phyloP scores from a whole-genome alignment of 176 grass and related monocot species.

The Lolium perenne region DNA sequence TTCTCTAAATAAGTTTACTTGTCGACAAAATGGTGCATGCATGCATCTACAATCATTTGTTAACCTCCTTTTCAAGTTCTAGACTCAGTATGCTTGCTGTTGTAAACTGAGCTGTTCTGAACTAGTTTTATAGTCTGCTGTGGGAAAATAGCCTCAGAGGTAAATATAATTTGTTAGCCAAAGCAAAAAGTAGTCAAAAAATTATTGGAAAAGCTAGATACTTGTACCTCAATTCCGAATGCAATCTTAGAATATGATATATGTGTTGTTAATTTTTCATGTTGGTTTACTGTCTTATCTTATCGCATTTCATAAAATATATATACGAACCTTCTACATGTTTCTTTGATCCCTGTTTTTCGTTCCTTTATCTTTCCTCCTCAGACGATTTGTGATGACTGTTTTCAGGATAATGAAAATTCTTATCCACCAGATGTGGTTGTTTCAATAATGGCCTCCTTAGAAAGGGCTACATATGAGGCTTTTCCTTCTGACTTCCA shows the following conservation, averaged over 20 bases:
- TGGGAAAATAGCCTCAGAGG: background rate
- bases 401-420: conserved; percentile 67
- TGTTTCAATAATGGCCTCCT: conserved; percentile 70
- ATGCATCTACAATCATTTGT: conserved; percentile 17
- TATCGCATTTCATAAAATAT: conserved; percentile 4
- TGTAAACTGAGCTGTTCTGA: background rate
- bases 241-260: conserved; percentile 7
- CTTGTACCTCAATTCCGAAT: background rate
- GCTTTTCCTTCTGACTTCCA: conserved; percentile 65
- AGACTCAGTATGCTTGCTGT: background rate
- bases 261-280: conserved; percentile 5
- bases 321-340: background rate
- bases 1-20: conserved; percentile 23
- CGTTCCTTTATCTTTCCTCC: background rate
- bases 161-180: background rate
- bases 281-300: conserved; percentile 7
- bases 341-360: conserved; percentile 25
- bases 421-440: conserved; percentile 64
- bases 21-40: conserved; percentile 10
- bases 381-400: conserved; percentile 13
- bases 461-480: conserved; percentile 79
- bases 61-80: conserved; percentile 18
- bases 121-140: conserved; percentile 5
- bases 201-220: background rate
- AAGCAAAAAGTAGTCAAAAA: background rate